Percentiles rank a stretch among this genome's conserved stretches.
Evolutionary conservation across 2,329 filamentous ascomycete species (phyloP).

Genomic region (Exutisphaerella laricina): DNA sequence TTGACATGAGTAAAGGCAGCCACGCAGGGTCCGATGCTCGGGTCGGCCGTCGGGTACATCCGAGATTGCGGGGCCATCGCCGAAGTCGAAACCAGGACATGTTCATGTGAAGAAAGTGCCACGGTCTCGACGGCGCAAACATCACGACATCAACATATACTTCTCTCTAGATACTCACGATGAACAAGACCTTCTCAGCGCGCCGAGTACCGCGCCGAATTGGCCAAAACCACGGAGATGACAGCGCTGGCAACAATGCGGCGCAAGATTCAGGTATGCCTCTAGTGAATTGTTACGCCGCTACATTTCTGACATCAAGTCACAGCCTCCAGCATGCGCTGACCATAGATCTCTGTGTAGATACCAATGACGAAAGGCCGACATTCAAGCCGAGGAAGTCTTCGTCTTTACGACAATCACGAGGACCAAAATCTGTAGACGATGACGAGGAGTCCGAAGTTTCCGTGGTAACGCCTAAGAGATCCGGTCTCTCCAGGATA

Average conservation of each 20-base stretch:
- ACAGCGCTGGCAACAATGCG: conserved; percentile 15
- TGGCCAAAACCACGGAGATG: conserved; percentile 62
- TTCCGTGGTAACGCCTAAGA: conserved; percentile 57
- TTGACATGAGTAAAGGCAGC: too few species aligned
- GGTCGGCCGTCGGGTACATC: too few species aligned
- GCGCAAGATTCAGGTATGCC: conserved; percentile 23
- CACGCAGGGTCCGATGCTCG: too few species aligned
- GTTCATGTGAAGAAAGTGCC: too few species aligned
- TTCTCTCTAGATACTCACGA: too few species aligned
- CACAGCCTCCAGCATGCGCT: conserved; percentile 32
- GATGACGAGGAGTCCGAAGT: conserved; percentile 49
- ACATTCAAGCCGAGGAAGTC: conserved; percentile 60
- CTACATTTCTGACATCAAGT: conserved; percentile 20
- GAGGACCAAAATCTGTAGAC: conserved; percentile 57
- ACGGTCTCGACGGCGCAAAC: too few species aligned
- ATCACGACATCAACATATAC: conserved; percentile 9
- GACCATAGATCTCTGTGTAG: conserved; percentile 36
- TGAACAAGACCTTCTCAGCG: conserved; percentile 54
- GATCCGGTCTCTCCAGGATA: conserved; percentile 56
- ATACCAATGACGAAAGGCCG: conserved; percentile 51
- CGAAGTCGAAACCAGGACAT: too few species aligned
- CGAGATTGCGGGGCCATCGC: too few species aligned
- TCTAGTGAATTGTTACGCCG: not conserved
- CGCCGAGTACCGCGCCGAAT: conserved; percentile 71
- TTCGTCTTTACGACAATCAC: conserved; percentile 69